phyloP scores from a whole-genome alignment of 1,284 basidiomycete genomes.

The Malassezia globosa region DNA sequence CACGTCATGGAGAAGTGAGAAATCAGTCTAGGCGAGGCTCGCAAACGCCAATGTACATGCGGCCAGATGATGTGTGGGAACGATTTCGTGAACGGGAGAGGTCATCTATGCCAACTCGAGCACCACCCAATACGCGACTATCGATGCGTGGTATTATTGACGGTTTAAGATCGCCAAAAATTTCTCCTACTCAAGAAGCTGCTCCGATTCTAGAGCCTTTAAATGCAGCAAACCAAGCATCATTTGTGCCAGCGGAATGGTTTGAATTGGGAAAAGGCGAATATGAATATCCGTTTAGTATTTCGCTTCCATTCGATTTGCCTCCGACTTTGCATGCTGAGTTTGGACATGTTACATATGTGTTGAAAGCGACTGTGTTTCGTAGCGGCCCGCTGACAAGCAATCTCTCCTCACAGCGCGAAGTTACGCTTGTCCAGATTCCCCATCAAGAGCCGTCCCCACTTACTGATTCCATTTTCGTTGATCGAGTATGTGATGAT shows the following conservation, averaged over 20 bases:
- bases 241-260: conserved; percentile 54
- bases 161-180: not conserved
- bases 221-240: conserved; percentile 17
- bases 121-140: not conserved
- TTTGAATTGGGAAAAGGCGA: conserved; percentile 81
- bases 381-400: conserved; percentile 69
- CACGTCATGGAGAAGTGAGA: not conserved
- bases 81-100: not conserved
- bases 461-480: conserved; percentile 67
- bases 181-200: not conserved
- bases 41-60: not conserved
- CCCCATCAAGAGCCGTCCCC: conserved; percentile 55
- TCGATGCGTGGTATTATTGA: conserved; percentile 10
- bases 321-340: conserved; percentile 70
- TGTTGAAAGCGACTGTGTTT: conserved; percentile 68
- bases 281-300: conserved; percentile 87
- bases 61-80: conserved; percentile 6
- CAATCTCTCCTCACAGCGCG: conserved; percentile 61
- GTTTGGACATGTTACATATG: conserved; percentile 69
- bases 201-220: not conserved
- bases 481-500: conserved; percentile 83
- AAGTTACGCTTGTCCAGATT: conserved; percentile 65
- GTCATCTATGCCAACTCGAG: not conserved
- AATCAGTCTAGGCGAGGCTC: not conserved
- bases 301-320: conserved; percentile 67